A percentile compares a stretch with the other conserved stretches of the same genome.
Conservation (phyloP, 768 basidiomycete genomes). For the Atractiella rhizophila region DNA sequence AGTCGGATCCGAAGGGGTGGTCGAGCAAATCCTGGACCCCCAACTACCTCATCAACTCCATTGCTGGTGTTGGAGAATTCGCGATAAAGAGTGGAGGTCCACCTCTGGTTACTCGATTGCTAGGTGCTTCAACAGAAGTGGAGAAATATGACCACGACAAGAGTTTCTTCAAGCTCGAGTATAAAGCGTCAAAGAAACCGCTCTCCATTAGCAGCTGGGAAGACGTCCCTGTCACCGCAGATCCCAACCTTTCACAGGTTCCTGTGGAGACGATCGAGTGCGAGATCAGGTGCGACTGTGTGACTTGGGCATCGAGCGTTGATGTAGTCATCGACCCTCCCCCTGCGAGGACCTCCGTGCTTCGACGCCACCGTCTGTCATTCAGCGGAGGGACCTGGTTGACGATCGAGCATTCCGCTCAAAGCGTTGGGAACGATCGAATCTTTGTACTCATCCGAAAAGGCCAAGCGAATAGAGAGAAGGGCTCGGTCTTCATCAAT, state of each 20-base stretch:
- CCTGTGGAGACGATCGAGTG: slow-evolving; percentile 9
- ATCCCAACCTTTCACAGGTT: too few relatives aligned
- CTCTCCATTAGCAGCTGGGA: slow-evolving; percentile 18
- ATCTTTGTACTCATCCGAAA: slow-evolving; percentile 47
- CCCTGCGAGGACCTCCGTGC: slow-evolving; percentile 51
- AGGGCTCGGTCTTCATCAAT: slow-evolving; percentile 64
- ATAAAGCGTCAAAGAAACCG: slow-evolving; percentile 28
- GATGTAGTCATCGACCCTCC: slow-evolving; percentile 49
- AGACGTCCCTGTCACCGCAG: slow-evolving; percentile 20
- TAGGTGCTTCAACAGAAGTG: slow-evolving; percentile 29
- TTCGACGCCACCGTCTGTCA: slow-evolving; percentile 66
- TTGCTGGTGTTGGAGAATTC: slow-evolving; percentile 84
- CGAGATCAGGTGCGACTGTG: slow-evolving; percentile 13
- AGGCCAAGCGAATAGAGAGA: slow-evolving; percentile 46
- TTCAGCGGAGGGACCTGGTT: slow-evolving; percentile 77
- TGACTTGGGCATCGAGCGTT: slow-evolving; percentile 49
- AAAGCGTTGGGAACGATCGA: slow-evolving; percentile 41
- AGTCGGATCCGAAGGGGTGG: slow-evolving; percentile 94
- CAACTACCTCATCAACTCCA: slow-evolving; percentile 63
- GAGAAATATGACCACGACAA: slow-evolving; percentile 65
- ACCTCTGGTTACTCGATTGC: slow-evolving; percentile 63
- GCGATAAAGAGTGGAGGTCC: slow-evolving; percentile 88
- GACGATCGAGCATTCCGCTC: slow-evolving; percentile 45
- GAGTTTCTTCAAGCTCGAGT: slow-evolving; percentile 54
- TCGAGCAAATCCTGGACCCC: slow-evolving; percentile 81